Evolutionary conservation across 169 alveolate genomes (phyloP), one percentile per base, ranked within the genome.

Genomic region (Cryptosporidium muris): DNA sequence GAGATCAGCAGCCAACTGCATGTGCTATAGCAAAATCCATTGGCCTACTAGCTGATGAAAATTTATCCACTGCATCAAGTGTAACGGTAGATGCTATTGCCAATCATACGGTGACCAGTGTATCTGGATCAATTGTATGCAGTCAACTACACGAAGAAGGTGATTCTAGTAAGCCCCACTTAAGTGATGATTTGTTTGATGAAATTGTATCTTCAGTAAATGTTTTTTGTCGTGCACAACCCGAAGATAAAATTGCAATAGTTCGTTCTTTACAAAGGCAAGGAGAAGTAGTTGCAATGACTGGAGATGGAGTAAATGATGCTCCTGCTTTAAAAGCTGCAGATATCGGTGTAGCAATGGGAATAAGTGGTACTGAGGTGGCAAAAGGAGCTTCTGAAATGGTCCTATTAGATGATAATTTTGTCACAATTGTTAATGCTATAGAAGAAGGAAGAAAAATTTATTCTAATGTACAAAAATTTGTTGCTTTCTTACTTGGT

Each of bases 1-100:
- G 99, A 16, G 99, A 96, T 91, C 98, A 97, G 92, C 95, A 92
- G 81, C 92, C 92, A 7, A 98, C 99, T 1, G 99, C 99, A 1
- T 90, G 94, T 36, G 99, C 99, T 16, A 96, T 98, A 52, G 99
- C 98, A 5, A 91, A 82, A 81, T 94, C 93, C 64, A 94, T 95
- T 47, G 95, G 96, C 12, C 82, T 96, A 43, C 82, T 93, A 14
- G 89, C 88, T 47, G 91, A 81, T 51, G 89, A 53, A 45, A 4
- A 53, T 53, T 4, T 9, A 53, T 53, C 14, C n/a, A 25, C 45
- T 6, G 8, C 11, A 16, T 65, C 49, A 48, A 36, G 11, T 4
- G 37, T 14, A 6, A 34, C 56, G 34, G 52, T 43, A 49, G 90
- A 63, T 64, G 38, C 16, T 0, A 47, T 36, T 48, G n/a, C 38